Percentiles rank a stretch among this genome's conserved stretches.
Conservation (phyloP, 345 rosid species). For the Rhodomyrtus tomentosa region DNA sequence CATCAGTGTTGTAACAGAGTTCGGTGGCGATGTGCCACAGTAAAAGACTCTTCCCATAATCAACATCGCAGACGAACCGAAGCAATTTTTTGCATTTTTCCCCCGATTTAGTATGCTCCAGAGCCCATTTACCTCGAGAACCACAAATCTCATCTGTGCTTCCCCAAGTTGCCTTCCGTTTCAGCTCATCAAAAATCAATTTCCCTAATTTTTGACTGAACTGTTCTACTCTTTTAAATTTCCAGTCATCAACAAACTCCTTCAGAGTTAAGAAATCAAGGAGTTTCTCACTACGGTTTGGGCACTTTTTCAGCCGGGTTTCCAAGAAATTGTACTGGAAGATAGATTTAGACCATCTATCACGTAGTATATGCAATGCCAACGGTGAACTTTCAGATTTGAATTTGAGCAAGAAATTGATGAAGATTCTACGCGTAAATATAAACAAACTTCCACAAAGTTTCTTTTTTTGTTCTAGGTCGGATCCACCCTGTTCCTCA, state of each 20-base stretch:
- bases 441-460: neutral
- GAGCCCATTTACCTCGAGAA: neutral
- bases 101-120: neutral
- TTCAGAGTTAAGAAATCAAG: too few species aligned
- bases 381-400: neutral
- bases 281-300: neutral
- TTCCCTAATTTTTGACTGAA: neutral
- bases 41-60: slow-evolving; percentile 8
- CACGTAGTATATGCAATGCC: neutral
- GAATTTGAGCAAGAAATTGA: neutral
- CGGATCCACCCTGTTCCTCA: neutral
- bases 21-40: slow-evolving; percentile 22
- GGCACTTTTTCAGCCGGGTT: neutral
- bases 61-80: neutral
- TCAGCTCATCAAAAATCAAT: neutral
- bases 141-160: neutral
- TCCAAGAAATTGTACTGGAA: neutral
- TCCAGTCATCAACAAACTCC: neutral
- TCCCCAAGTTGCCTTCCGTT: neutral
- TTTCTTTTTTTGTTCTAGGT: too few species aligned
- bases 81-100: neutral
- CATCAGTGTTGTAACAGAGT: neutral
- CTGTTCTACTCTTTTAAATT: neutral
- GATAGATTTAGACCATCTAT: neutral
- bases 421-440: neutral